These are phyloP conservation scores for Akanthomyces uredinophilus DNA, from an alignment of 2,329 filamentous ascomycete species.

Conservation along the genomic window DNA sequence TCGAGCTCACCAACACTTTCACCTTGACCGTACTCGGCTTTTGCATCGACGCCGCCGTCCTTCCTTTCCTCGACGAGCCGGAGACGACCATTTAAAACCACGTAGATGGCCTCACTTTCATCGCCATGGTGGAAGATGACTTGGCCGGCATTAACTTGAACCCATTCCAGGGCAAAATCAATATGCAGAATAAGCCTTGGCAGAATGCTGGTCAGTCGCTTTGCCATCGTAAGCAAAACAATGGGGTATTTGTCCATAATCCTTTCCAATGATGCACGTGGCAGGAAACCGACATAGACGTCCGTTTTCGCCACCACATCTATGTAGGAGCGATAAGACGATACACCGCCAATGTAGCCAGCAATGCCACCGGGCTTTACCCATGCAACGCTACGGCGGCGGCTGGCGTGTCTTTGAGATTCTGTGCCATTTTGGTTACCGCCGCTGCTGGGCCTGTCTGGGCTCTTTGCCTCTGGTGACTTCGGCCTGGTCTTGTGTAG, in stretches of 20 bases:
- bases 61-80: conserved; percentile 77
- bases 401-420: conserved; percentile 41
- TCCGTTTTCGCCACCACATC: conserved; percentile 97
- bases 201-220: conserved; percentile 81
- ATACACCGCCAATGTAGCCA: conserved; percentile 90
- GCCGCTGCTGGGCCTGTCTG: neutral
- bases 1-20: conserved; percentile 97
- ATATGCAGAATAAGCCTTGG: conserved; percentile 91
- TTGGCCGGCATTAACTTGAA: conserved; percentile 91
- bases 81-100: conserved; percentile 89
- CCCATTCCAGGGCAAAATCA: conserved; percentile 97
- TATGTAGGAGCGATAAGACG: conserved; percentile 92
- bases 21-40: conserved; percentile 91
- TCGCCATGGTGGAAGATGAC: conserved; percentile 91
- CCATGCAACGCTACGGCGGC: conserved; percentile 71
- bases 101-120: conserved; percentile 97
- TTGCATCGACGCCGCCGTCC: conserved; percentile 76
- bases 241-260: conserved; percentile 92
- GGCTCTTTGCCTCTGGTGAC: neutral
- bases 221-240: conserved; percentile 91
- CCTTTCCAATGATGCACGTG: conserved; percentile 76
- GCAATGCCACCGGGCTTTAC: conserved; percentile 93
- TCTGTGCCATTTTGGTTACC: conserved; percentile 21
- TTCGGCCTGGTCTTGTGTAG: conserved; percentile 18
- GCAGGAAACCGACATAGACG: conserved; percentile 94